A percentile compares a stretch with the other conserved stretches of the same genome.
phyloP scores from a whole-genome alignment of 2,329 filamentous ascomycete species.

The Cercospora brassicicola region DNA sequence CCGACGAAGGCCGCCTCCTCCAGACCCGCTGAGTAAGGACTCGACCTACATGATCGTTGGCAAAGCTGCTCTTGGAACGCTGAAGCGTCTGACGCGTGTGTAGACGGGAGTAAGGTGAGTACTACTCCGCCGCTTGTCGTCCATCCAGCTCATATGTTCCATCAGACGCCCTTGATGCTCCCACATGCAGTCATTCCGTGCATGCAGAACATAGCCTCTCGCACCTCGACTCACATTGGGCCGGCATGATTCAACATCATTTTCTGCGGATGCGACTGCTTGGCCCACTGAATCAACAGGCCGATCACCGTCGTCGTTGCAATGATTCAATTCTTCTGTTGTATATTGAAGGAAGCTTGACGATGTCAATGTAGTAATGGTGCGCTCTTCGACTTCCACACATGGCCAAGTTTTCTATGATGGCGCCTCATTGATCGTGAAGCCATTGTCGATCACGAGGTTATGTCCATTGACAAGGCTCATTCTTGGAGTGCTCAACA shows the following conservation, averaged over 20 bases:
- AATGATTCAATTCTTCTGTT: not conserved
- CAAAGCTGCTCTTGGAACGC: not conserved
- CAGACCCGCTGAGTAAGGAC: not conserved
- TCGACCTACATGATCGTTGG: conserved; percentile 1
- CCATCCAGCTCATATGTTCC: not conserved
- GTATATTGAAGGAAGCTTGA: not conserved
- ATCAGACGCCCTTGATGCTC: not conserved
- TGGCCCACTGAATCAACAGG: not conserved
- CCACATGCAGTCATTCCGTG: not conserved
- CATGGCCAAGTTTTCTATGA: not conserved
- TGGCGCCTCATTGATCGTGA: conserved; percentile 30
- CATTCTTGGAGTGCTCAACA: conserved; percentile 32
- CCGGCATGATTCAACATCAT: not conserved
- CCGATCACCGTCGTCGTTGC: not conserved
- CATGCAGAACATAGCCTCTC: not conserved
- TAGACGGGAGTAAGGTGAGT: conserved; percentile 1
- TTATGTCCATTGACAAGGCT: conserved; percentile 32
- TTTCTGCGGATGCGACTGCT: not conserved
- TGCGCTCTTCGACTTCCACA: not conserved
- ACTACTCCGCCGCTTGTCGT: not conserved
- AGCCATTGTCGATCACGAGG: conserved; percentile 29
- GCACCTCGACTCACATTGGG: not conserved
- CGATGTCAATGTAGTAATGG: not conserved
- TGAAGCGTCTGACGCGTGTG: conserved; percentile 1
- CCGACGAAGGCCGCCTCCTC: not conserved